phyloP scores from a whole-genome alignment of 306 rosid species.

The Quercus wislizeni region DNA sequence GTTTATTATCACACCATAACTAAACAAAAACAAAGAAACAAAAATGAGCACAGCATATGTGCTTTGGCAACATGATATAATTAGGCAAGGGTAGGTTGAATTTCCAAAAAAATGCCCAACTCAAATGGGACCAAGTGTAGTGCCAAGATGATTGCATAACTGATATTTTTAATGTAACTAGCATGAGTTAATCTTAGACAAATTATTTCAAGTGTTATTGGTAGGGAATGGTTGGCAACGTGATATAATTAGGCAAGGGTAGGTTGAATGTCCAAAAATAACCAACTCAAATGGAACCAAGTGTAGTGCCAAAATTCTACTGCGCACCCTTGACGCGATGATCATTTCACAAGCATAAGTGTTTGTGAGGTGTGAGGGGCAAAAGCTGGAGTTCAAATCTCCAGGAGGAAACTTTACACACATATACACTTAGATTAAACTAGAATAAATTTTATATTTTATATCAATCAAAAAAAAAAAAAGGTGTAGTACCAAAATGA shows the following conservation, averaged over 20 bases:
- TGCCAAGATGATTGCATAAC: neutral
- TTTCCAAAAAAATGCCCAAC: neutral
- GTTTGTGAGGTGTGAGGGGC: fast-evolving
- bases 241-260: too few relatives aligned
- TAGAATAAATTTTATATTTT: too few relatives aligned
- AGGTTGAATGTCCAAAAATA: too few relatives aligned
- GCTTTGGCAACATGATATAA: neutral
- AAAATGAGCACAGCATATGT: neutral
- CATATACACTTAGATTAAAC: too few relatives aligned
- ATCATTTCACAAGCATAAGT: too few relatives aligned
- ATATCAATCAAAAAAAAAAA: too few relatives aligned
- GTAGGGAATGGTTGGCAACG: neutral
- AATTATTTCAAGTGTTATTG: neutral
- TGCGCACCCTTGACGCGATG: fast-evolving
- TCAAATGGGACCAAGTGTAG: neutral
- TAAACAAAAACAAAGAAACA: neutral
- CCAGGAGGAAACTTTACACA: fast-evolving
- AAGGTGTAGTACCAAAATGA: neutral
- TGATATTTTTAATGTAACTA: neutral
- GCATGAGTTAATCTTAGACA: neutral
- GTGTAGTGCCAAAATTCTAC: too few relatives aligned
- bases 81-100: neutral
- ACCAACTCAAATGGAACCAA: too few relatives aligned
- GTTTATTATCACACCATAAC: neutral
- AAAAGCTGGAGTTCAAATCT: fast-evolving